These are phyloP conservation scores for Thuidium tamariscinum DNA, from an alignment of 225 moss, liverwort and hornwort genomes.

Conservation along the genomic window DNA sequence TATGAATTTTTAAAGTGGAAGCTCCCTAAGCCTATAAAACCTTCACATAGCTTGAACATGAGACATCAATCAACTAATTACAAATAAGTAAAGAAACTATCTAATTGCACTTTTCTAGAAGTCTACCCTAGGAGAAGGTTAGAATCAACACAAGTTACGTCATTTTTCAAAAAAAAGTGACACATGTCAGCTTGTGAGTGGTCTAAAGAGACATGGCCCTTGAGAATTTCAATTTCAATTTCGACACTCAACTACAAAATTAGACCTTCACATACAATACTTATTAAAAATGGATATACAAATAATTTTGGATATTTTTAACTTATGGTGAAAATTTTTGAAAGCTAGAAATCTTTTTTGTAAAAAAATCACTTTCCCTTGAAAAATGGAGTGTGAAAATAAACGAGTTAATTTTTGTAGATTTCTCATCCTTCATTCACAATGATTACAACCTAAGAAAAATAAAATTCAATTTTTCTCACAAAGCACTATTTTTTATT, in stretches of 20 bases:
- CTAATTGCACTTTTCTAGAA: neutral
- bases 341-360: no score
- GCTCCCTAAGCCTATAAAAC: rapidly evolving
- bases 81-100: rapidly evolving
- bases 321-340: neutral
- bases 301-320: rapidly evolving
- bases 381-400: neutral
- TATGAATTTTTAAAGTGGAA: neutral
- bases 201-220: no score
- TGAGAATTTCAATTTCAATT: no score
- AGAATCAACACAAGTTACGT: no score
- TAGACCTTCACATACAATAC: no score
- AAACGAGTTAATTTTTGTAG: no score
- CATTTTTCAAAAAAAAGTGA: no score
- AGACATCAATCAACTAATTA: neutral
- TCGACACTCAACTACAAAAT: no score
- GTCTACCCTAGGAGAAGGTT: no score
- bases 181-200: no score
- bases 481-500: neutral
- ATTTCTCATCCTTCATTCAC: no score
- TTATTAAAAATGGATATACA: rapidly evolving
- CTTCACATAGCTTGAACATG: rapidly evolving
- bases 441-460: rapidly evolving
- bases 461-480: neutral
- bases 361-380: rapidly evolving